Evolutionary conservation across 2,329 filamentous ascomycete genomes (phyloP).

Genomic region (Penicillium frequentans): DNA sequence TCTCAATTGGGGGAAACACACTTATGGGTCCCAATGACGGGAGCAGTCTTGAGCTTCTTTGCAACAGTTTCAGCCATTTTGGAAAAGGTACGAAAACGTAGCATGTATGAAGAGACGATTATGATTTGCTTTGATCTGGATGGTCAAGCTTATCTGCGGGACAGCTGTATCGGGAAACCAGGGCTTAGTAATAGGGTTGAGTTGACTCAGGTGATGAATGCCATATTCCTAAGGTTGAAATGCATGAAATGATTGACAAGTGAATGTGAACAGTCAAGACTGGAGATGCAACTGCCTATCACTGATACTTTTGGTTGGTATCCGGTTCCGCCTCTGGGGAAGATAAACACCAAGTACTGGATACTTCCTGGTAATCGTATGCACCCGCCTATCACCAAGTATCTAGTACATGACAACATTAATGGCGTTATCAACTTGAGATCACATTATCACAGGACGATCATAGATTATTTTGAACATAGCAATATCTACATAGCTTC

Average conservation of each 20-base stretch:
- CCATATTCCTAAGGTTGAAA: background rate
- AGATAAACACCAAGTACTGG: background rate
- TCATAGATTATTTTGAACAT: background rate
- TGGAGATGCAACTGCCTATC: background rate
- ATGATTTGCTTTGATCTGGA: constrained; percentile 19
- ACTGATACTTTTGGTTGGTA: no score
- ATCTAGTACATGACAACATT: background rate
- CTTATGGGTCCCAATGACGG: constrained; percentile 90
- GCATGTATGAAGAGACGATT: constrained; percentile 23
- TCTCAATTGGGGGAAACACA: constrained; percentile 26
- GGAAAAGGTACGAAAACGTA: constrained; percentile 43
- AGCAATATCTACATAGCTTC: background rate
- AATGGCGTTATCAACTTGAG: background rate
- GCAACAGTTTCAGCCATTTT: constrained; percentile 68
- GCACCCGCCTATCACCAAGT: background rate
- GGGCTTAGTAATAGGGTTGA: constrained; percentile 13
- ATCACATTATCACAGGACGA: background rate
- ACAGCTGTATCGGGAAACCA: constrained; percentile 19
- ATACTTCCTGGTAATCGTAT: background rate
- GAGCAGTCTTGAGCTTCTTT: constrained; percentile 80
- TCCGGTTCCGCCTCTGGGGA: background rate
- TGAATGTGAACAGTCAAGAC: background rate
- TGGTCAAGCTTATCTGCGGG: constrained; percentile 19
- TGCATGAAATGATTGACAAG: background rate
- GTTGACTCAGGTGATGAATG: constrained; percentile 9